Conservation (phyloP, 116 monocot species). For the Iris pallida region DNA sequence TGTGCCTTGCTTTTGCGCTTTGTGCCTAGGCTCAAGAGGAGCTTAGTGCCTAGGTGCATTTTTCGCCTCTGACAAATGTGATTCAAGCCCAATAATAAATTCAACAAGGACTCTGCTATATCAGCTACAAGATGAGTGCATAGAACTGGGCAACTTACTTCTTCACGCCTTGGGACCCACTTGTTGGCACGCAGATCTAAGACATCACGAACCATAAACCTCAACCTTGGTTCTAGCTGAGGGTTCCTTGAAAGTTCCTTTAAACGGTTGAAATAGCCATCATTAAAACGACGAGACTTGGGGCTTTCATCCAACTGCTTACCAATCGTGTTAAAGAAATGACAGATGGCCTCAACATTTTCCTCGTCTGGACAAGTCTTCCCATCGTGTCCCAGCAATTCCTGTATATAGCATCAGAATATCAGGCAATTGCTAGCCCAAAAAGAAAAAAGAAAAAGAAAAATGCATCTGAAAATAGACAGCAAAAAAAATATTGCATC, state of each 20-base stretch:
- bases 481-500: not conserved
- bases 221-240: slow-evolving; percentile 59
- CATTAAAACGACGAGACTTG: slow-evolving; percentile 55
- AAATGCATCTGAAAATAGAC: not conserved
- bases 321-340: slow-evolving; percentile 85
- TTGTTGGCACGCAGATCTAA: slow-evolving; percentile 79
- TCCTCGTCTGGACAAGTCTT: slow-evolving; percentile 78
- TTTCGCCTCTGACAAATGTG: too few species aligned
- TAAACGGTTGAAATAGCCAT: slow-evolving; percentile 63
- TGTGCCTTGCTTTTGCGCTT: too few species aligned
- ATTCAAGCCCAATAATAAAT: not conserved
- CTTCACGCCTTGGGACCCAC: slow-evolving; percentile 88
- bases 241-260: slow-evolving; percentile 48
- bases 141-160: slow-evolving; percentile 34
- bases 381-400: slow-evolving; percentile 55
- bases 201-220: slow-evolving; percentile 86
- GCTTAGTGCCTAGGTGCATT: too few species aligned
- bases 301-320: slow-evolving; percentile 87
- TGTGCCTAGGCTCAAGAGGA: too few species aligned
- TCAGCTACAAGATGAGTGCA: not conserved
- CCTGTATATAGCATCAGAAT: slow-evolving; percentile 36
- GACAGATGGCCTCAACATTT: slow-evolving; percentile 93
- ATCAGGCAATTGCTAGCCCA: not conserved
- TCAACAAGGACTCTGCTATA: not conserved
- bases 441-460: too few species aligned